Base-by-base conservation (phyloP, 2,329 filamentous ascomycete genomes). In the Lomentospora prolificans region DNA sequence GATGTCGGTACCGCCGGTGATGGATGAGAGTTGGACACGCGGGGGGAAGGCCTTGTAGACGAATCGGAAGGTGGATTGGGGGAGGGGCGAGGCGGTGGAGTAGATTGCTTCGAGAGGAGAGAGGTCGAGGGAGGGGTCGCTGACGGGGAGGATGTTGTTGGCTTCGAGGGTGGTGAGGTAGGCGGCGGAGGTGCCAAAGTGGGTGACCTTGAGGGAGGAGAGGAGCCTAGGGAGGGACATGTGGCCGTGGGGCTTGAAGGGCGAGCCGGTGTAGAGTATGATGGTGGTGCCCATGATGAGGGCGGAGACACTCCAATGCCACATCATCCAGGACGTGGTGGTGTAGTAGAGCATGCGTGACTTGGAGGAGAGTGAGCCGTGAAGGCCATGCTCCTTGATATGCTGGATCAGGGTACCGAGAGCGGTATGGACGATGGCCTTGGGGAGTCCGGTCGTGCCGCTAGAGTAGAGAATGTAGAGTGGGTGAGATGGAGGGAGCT, bases 321-420 rank as follows among this genome's bases (percentile, higher is more conserved):
- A 96, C 92, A 97, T 97, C 91, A 99, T 97, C 94, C 91, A 96
- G 0, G 90, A 95, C 9, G 87, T 90, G 3, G 91, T 96, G 1
- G 90, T 96, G 72, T 91, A 96, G 73, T 96, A 96, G 69, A 96
- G 88, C 65, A 96, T 78, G 19, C 86, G 80, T 44, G 90, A 89
- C 2, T 76, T 74, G 0, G 85, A 79, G 7, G 79, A 77, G 60
- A 99, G 83, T 22, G 90, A 90, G 67, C 87, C 89, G 67, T 97
- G 92, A 3, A 97, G 76, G 50, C 86, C 79, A 66, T 95, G 91
- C 67, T 97, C 94, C 68, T 99, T 99, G 72, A 97, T 97, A 74
- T 97, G 94, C 68, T 97, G 92, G 53, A 97, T 79, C 5, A 99
- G 75, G 0, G 92, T 96, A 5, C 94, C 94, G 10, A 94, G 79